A percentile compares a stretch with the other conserved stretches of the same genome.
Evolutionary conservation across 2,329 filamentous ascomycete species (phyloP).

Genomic region (Aspergillus unguis): DNA sequence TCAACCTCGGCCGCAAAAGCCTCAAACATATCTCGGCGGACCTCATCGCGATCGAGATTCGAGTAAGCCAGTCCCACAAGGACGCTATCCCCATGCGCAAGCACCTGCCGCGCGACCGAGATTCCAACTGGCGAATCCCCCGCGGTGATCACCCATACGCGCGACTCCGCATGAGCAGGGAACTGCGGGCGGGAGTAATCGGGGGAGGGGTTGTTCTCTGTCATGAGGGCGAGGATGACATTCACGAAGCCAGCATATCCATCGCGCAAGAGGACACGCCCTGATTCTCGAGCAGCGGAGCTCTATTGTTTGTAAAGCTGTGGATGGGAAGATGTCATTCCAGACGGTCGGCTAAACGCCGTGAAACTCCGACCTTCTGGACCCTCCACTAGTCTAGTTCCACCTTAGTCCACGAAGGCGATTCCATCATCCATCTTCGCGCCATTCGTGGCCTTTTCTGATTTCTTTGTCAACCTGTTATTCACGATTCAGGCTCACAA

Average conservation of each 20-base stretch:
- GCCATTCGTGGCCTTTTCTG: conserved; percentile 18
- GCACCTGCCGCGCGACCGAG: conserved; percentile 72
- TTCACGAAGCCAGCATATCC: conserved; percentile 24
- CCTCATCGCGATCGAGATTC: conserved; percentile 71
- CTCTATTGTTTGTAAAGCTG: background rate
- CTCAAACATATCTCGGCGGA: conserved; percentile 73
- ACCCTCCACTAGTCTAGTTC: conserved; percentile 6
- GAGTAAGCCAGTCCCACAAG: conserved; percentile 76
- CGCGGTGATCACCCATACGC: conserved; percentile 90
- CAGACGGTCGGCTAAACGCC: background rate
- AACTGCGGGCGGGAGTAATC: conserved; percentile 47
- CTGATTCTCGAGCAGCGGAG: background rate
- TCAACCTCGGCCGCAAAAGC: conserved; percentile 65
- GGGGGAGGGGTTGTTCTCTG: conserved; percentile 34
- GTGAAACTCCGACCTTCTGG: conserved; percentile 8
- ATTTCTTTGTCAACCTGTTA: conserved; percentile 12
- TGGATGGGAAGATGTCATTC: conserved; percentile 3
- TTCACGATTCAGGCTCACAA: conserved; percentile 23
- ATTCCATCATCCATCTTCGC: conserved; percentile 6
- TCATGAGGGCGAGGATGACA: conserved; percentile 30
- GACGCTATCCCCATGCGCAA: conserved; percentile 89
- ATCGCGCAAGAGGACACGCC: conserved; percentile 22
- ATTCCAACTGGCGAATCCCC: conserved; percentile 82
- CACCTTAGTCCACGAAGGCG: background rate
- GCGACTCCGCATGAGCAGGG: conserved; percentile 63